A percentile compares a stretch with the other conserved stretches of the same genome.
phyloP scores from a whole-genome alignment of 139 green algal genomes.

The Picochlorum sp. region DNA sequence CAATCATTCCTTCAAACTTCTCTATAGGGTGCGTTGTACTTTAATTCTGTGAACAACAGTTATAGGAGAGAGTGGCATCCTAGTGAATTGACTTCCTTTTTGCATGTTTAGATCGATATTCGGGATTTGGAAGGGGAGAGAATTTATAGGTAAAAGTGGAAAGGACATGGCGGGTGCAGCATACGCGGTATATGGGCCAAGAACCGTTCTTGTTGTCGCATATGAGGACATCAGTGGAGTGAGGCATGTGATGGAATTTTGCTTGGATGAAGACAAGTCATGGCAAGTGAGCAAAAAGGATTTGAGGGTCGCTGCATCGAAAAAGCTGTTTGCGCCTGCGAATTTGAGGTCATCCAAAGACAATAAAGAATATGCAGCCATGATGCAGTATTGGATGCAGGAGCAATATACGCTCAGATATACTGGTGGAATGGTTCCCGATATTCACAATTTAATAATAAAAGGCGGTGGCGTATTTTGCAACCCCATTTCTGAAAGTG shows the following conservation, averaged over 20 bases:
- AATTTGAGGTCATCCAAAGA: conserved; percentile 48
- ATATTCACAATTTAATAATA: conserved; percentile 76
- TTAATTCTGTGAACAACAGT: not conserved
- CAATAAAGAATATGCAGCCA: conserved; percentile 16
- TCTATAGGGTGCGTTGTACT: conserved; percentile 27
- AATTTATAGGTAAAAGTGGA: conserved; percentile 39
- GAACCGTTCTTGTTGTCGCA: conserved; percentile 63
- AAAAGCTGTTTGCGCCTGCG: conserved; percentile 54
- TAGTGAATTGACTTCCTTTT: too few species aligned
- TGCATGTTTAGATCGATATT: conserved; percentile 66
- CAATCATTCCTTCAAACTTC: conserved; percentile 66
- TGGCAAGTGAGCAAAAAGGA: conserved; percentile 16
- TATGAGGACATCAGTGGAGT: not conserved
- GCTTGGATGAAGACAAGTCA: not conserved
- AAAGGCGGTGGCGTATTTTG: conserved; percentile 78
- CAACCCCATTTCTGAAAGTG: conserved; percentile 46
- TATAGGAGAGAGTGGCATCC: too few species aligned
- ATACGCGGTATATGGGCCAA: conserved; percentile 71
- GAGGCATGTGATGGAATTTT: conserved; percentile 35
- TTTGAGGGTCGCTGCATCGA: conserved; percentile 19
- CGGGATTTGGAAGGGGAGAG: conserved; percentile 54
- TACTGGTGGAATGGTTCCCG: conserved; percentile 62
- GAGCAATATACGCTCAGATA: conserved; percentile 52
- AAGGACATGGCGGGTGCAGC: conserved; percentile 47
- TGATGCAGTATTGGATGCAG: conserved; percentile 47